Evolutionary conservation across 257 asterid species (phyloP), one percentile per base, ranked within the genome.

Genomic region (Asclepias syriaca): DNA sequence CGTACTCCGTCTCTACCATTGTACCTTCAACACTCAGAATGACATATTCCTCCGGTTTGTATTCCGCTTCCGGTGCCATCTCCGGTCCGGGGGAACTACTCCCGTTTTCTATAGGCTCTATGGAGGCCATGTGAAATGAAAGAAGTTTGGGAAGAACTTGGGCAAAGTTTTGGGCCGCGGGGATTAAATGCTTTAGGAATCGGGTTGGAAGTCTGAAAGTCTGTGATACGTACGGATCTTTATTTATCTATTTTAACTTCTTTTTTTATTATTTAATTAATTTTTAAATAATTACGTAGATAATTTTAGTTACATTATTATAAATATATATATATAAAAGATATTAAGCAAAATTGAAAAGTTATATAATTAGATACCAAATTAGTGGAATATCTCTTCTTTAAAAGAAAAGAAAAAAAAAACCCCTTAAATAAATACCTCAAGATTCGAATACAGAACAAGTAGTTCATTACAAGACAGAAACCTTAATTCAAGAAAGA

Each of bases 401-500:
- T 34, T 34, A 1, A 34, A 34, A 34, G 3, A 3, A 34, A 34
- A 34, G 2, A 34, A 3, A 34, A 34, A 34, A 3, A 34, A 34
- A 34, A 34, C 0, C 2, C 37, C 39, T 34, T 34, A 34, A 34
- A 34, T 34, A 34, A 34, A 34, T 34, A 34, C 39, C 39, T 2
- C 39, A 34, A 34, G 5, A 34, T 34, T 34, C 39, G 39, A 34
- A 34, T 34, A 34, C 39, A 34, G 6, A 34, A 34, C 39, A 34
- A 34, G 6, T 34, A 34, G 5, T 34, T 34, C 1, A 4, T 34
- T 72, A 88, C 86, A 84, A 8, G 64, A 77, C 74, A 56, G 73
- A 53, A 43, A 43, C 48, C 70, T 84, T 81, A 85, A 80, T 77
- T 81, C 81, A 84, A 56, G 81, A 82, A 85, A 76, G 81, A 82